phyloP scores from a whole-genome alignment of 1,139 yeast species.

The Yamadazyma siamensis region DNA sequence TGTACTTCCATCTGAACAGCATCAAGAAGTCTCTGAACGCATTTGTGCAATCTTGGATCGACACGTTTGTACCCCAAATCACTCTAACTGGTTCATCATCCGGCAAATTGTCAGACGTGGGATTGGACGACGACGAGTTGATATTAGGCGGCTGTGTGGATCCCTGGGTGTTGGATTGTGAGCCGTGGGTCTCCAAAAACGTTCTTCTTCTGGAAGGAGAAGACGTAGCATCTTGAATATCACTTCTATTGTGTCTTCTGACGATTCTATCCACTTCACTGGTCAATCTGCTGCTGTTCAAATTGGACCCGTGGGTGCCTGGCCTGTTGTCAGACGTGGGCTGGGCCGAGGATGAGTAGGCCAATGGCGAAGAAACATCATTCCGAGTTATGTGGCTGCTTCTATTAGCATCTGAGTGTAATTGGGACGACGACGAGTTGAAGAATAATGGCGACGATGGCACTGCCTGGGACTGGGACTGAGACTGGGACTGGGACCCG shows the following conservation, averaged over 20 bases:
- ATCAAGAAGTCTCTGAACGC: slow-evolving; percentile 79
- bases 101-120: slow-evolving; percentile 25
- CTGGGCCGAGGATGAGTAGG: slow-evolving; percentile 43
- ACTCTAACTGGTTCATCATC: slow-evolving; percentile 75
- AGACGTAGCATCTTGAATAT: slow-evolving; percentile 39
- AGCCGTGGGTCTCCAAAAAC: slow-evolving; percentile 19
- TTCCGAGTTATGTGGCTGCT: slow-evolving; percentile 18
- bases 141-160: slow-evolving; percentile 8
- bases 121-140: slow-evolving; percentile 26
- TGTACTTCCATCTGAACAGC: slow-evolving; percentile 76
- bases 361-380: slow-evolving; percentile 43
- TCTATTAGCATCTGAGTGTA: slow-evolving; percentile 30
- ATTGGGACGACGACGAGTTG: slow-evolving; percentile 51
- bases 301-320: slow-evolving; percentile 15
- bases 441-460: slow-evolving; percentile 70
- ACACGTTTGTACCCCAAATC: slow-evolving; percentile 98
- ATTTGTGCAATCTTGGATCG: slow-evolving; percentile 81
- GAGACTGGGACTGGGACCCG: slow-evolving; percentile 39
- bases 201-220: slow-evolving; percentile 40
- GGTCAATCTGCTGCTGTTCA: slow-evolving; percentile 30
- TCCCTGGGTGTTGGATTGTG: slow-evolving; percentile 7
- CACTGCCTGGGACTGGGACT: slow-evolving; percentile 32
- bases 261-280: slow-evolving; percentile 44
- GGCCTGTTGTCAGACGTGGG: slow-evolving; percentile 31
- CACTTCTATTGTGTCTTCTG: slow-evolving; percentile 42